Evolutionary conservation across 352 stramenopile genomes (phyloP).

Genomic region (Globisporangium radiosum): DNA sequence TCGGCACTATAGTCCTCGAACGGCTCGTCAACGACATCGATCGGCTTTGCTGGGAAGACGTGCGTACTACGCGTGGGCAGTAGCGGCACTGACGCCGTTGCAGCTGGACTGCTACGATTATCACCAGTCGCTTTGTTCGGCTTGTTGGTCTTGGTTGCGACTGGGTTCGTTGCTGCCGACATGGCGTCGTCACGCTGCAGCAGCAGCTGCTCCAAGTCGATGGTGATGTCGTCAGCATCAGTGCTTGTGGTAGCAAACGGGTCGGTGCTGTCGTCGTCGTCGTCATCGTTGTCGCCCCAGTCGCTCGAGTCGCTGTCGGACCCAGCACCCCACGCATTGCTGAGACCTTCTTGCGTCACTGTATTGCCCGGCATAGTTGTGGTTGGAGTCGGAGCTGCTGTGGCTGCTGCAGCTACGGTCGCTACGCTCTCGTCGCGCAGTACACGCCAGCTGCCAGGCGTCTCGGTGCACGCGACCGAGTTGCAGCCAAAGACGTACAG

Average conservation of each 20-base stretch:
- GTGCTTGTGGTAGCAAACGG: constrained; percentile 8
- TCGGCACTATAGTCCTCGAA: constrained; percentile 58
- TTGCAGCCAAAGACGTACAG: constrained; percentile 86
- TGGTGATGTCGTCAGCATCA: constrained; percentile 14
- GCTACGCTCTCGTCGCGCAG: constrained; percentile 44
- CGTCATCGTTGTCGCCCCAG: constrained; percentile 59
- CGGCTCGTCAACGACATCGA: constrained; percentile 75
- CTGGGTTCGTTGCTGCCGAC: constrained; percentile 17
- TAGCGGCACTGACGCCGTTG: no score
- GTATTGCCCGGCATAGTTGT: not conserved
- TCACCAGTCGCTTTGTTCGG: not conserved
- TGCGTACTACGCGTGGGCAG: constrained; percentile 5
- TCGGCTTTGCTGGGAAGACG: constrained; percentile 48
- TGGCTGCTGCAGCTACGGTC: not conserved
- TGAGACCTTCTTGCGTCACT: constrained; percentile 9
- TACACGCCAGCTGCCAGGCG: constrained; percentile 61
- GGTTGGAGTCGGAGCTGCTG: not conserved
- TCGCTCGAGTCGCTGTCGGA: constrained; percentile 55
- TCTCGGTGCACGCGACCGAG: constrained; percentile 58
- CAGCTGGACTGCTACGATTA: not conserved
- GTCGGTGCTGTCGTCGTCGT: constrained; percentile 14
- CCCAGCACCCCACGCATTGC: constrained; percentile 18
- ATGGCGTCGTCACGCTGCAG: constrained; percentile 68
- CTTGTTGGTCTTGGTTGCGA: constrained; percentile 6
- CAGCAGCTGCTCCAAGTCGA: constrained; percentile 62